Conservation (phyloP, 1,284 basidiomycete species). For the Naganishia albida region DNA sequence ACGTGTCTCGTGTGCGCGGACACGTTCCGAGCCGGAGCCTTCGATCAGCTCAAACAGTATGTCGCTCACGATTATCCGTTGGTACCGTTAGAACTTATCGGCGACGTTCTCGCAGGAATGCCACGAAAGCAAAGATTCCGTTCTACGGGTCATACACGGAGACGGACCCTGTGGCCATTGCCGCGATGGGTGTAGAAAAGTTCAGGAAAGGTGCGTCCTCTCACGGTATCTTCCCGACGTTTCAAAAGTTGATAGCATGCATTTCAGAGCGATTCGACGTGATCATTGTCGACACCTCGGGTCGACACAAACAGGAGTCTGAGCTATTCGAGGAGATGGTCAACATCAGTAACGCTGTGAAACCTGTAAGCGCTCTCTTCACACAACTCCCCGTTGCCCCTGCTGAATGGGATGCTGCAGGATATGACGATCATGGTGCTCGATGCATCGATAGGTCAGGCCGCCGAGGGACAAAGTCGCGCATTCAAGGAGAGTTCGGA, state of each 20-base stretch:
- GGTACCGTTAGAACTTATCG: not conserved
- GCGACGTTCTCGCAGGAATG: conserved; percentile 55
- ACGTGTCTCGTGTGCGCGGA: conserved; percentile 99
- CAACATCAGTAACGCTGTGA: conserved; percentile 88
- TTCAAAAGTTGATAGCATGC: not conserved
- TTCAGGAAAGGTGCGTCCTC: conserved; percentile 73
- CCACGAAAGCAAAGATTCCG: conserved; percentile 97
- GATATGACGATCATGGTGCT: conserved; percentile 88
- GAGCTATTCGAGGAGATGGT: conserved; percentile 99
- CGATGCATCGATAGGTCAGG: conserved; percentile 83
- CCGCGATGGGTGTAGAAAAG: conserved; percentile 89
- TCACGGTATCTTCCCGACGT: not conserved
- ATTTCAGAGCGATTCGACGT: conserved; percentile 84
- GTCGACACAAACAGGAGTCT: conserved; percentile 94
- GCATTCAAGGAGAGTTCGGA: conserved; percentile 98
- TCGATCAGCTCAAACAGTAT: conserved; percentile 90
- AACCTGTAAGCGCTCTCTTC: conserved; percentile 60
- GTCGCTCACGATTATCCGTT: conserved; percentile 50
- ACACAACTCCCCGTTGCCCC: conserved; percentile 17
- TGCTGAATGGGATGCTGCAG: conserved; percentile 29
- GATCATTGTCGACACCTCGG: conserved; percentile 98
- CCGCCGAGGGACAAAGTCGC: conserved; percentile 89
- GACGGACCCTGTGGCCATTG: conserved; percentile 94
- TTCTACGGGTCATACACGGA: conserved; percentile 99
- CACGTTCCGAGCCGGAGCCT: conserved; percentile 98